These are phyloP conservation scores for Mycena sp. DNA, from an alignment of 1,284 basidiomycete genomes.

Conservation along the genomic window DNA sequence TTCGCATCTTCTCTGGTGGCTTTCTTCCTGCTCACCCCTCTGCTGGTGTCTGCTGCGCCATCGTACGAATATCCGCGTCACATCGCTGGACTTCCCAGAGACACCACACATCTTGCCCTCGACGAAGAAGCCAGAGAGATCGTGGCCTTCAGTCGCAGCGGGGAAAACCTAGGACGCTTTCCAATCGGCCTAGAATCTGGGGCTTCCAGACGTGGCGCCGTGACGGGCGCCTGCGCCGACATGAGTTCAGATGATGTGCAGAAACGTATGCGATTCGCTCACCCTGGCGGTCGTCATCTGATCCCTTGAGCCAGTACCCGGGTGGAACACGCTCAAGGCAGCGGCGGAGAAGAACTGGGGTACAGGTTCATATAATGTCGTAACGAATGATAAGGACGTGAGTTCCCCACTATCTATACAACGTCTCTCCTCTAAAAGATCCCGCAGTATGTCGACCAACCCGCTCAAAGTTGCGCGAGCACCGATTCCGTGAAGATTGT, in stretches of 20 bases:
- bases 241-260: conserved; percentile 17
- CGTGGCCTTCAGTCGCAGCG: conserved; percentile 1
- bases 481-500: neutral
- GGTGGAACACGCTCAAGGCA: conserved; percentile 8
- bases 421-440: neutral
- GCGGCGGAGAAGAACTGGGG: conserved; percentile 20
- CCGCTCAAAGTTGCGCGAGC: neutral
- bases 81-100: neutral
- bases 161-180: neutral
- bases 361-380: conserved; percentile 16
- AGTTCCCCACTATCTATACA: neutral
- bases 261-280: neutral
- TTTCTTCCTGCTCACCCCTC: neutral
- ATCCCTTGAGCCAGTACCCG: conserved; percentile 7
- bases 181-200: neutral
- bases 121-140: neutral
- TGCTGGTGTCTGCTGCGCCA: neutral
- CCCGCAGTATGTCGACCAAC: neutral
- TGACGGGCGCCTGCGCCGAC: neutral
- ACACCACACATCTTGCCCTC: conserved; percentile 2
- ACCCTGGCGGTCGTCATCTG: neutral
- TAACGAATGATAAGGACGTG: conserved; percentile 18
- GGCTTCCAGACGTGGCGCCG: neutral
- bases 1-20: neutral
- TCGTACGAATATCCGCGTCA: neutral